Conservation (phyloP, 805 yeast species). For the Candida parachauliodes region DNA sequence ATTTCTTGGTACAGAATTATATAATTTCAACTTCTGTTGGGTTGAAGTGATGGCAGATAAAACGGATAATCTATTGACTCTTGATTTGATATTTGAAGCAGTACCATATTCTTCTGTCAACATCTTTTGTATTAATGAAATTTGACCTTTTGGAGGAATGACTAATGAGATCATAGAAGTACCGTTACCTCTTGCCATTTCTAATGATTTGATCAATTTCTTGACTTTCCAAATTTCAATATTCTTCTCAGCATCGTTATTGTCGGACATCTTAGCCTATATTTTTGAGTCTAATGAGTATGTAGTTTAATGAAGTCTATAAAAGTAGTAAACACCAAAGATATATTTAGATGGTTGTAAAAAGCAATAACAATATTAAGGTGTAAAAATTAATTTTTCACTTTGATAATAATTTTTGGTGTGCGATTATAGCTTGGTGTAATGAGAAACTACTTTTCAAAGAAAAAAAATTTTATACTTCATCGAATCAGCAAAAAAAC, state of each 20-base stretch:
- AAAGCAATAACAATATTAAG: not conserved
- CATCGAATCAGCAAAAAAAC: conserved; percentile 1
- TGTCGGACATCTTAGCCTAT: conserved; percentile 3
- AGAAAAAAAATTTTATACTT: conserved; percentile 1
- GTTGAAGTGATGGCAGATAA: conserved; percentile 97
- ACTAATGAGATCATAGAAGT: conserved; percentile 97
- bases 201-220: conserved; percentile 83
- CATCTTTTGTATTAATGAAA: conserved; percentile 82
- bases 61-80: conserved; percentile 95
- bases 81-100: conserved; percentile 95
- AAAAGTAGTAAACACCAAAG: too few species aligned
- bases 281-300: too few species aligned
- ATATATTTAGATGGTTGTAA: not conserved
- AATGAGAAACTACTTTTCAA: too few species aligned
- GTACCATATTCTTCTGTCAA: conserved; percentile 98
- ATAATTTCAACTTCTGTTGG: conserved; percentile 91
- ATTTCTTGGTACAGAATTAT: conserved; percentile 85
- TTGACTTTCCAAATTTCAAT: conserved; percentile 99
- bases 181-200: conserved; percentile 96
- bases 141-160: conserved; percentile 94
- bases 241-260: conserved; percentile 88
- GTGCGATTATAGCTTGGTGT: not conserved
- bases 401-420: not conserved
- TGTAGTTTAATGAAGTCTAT: too few species aligned
- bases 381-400: conserved; percentile 1